phyloP scores from a whole-genome alignment of 163 green algal genomes.

The Scenedesmus sp. region DNA sequence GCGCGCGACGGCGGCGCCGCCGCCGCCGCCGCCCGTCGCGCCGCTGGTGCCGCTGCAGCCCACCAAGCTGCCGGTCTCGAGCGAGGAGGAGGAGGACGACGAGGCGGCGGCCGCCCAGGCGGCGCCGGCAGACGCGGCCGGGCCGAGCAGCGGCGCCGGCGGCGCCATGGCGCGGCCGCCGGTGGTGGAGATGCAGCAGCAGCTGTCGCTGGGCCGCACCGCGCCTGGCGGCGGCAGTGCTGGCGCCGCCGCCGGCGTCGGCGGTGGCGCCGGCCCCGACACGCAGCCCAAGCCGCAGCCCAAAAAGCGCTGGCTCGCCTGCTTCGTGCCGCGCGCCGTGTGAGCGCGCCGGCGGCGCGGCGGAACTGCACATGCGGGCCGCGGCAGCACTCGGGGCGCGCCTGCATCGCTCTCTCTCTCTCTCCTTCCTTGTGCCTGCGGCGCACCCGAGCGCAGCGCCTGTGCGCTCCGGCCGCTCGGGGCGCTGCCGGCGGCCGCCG shows the following conservation, averaged over 20 bases:
- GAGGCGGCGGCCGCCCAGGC: not conserved
- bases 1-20: not conserved
- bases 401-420: not conserved
- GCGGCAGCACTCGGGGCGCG: too few relatives aligned
- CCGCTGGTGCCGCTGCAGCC: slow-evolving; percentile 30
- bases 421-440: not conserved
- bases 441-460: too few relatives aligned
- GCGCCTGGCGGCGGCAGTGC: not conserved
- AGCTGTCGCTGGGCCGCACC: not conserved
- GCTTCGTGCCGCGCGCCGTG: slow-evolving; percentile 16
- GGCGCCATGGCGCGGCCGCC: not conserved
- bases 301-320: slow-evolving; percentile 16
- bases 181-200: slow-evolving; percentile 16
- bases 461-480: not conserved
- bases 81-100: not conserved
- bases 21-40: not conserved
- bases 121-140: not conserved
- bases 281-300: not conserved
- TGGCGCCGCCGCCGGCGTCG: not conserved
- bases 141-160: slow-evolving; percentile 14
- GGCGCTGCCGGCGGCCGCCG: not conserved
- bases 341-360: too few relatives aligned
- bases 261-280: not conserved
- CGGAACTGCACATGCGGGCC: too few relatives aligned
- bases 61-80: not conserved